Conservation (phyloP, 73 alveolate species). For the Paramecium caudatum region DNA sequence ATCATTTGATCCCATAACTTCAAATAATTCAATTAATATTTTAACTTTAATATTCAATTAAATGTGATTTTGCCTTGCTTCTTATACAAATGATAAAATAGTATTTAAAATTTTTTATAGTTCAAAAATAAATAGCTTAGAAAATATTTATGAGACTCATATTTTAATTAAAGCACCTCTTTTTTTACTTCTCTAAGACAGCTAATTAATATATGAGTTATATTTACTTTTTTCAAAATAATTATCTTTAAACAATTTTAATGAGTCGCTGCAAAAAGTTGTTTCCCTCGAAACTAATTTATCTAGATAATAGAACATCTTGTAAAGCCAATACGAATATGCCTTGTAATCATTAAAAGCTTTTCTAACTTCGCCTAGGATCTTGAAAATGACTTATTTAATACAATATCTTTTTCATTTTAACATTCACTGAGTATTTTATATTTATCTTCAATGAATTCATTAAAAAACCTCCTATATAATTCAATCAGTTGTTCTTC, state of each 20-base stretch:
- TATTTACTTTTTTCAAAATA: not conserved
- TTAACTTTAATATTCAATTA: not conserved
- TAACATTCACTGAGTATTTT: not conserved
- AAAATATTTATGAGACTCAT: too few relatives aligned
- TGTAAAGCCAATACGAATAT: slow-evolving; percentile 35
- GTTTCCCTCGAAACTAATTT: not conserved
- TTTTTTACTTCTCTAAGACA: too few relatives aligned
- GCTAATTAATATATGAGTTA: too few relatives aligned
- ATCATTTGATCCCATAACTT: not conserved
- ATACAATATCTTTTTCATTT: slow-evolving; percentile 2
- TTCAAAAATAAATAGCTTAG: too few relatives aligned
- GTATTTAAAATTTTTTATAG: not conserved
- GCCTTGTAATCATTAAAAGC: slow-evolving; percentile 20
- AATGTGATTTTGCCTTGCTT: not conserved
- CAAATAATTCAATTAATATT: not conserved
- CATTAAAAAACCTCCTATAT: not conserved
- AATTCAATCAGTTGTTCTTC: not conserved
- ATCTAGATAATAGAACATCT: slow-evolving; percentile 20
- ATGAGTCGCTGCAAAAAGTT: not conserved
- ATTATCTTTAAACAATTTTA: not conserved
- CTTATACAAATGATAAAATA: not conserved
- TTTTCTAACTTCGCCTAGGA: not conserved
- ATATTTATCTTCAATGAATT: not conserved
- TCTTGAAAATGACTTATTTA: not conserved
- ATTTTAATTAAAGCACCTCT: too few relatives aligned